These are phyloP conservation scores for Candida sp. DNA, from an alignment of 1,139 yeast species.

Conservation along the genomic window DNA sequence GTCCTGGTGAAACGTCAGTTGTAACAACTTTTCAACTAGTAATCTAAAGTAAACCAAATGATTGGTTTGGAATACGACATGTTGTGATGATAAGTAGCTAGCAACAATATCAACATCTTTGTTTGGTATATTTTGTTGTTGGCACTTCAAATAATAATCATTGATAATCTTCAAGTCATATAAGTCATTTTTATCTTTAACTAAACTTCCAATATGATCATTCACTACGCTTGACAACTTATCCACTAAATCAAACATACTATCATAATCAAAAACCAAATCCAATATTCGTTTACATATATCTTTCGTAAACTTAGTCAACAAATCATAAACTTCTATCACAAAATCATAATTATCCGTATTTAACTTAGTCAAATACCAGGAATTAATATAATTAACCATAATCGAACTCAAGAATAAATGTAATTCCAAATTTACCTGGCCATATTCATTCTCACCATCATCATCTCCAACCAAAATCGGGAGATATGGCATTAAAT, in stretches of 20 bases:
- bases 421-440: constrained; percentile 27
- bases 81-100: constrained; percentile 12
- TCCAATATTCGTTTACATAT: constrained; percentile 16
- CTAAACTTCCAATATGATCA: constrained; percentile 22
- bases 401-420: constrained; percentile 33
- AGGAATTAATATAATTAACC: constrained; percentile 31
- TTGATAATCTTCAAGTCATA: constrained; percentile 13
- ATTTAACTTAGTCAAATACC: constrained; percentile 39
- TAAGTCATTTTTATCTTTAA: constrained; percentile 9
- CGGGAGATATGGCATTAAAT: constrained; percentile 27
- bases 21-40: constrained; percentile 20
- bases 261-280: background rate
- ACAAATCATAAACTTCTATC: constrained; percentile 22
- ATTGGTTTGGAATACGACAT: constrained; percentile 15
- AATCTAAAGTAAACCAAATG: constrained; percentile 21
- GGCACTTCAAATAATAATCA: constrained; percentile 7
- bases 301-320: constrained; percentile 28
- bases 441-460: constrained; percentile 12
- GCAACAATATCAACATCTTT: constrained; percentile 9
- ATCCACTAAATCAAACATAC: constrained; percentile 13
- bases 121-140: constrained; percentile 8
- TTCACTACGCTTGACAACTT: constrained; percentile 23
- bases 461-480: constrained; percentile 12
- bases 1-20: constrained; percentile 13
- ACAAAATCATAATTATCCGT: constrained; percentile 38